phyloP scores from a whole-genome alignment of 192 early-diverging fungal species.

The Coemansia asiatica region DNA sequence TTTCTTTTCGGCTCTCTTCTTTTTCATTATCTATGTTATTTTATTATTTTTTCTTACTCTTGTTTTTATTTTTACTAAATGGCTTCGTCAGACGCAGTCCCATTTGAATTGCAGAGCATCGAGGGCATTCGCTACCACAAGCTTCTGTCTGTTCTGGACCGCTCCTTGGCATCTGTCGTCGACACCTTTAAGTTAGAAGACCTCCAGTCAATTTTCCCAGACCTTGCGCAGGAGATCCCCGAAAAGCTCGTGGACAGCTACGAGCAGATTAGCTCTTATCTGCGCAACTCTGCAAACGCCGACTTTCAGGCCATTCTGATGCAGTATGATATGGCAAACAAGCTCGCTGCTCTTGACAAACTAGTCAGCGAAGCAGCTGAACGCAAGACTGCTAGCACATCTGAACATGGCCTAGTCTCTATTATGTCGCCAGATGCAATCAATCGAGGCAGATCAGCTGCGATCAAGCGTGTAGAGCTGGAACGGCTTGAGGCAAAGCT shows the following conservation, averaged over 20 bases:
- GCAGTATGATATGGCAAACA: conserved; percentile 51
- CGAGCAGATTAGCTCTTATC: conserved; percentile 51
- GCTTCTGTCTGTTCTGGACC: conserved; percentile 48
- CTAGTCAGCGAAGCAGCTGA: conserved; percentile 39
- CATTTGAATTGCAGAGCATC: conserved; percentile 1
- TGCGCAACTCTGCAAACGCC: conserved; percentile 48
- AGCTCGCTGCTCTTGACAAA: conserved; percentile 36
- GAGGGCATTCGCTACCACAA: conserved; percentile 53
- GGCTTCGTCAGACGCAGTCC: not conserved
- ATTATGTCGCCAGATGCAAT: conserved; percentile 41
- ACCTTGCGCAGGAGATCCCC: conserved; percentile 47
- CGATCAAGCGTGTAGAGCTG: conserved; percentile 45
- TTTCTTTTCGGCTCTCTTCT: not conserved
- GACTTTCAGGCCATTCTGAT: conserved; percentile 54
- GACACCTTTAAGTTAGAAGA: conserved; percentile 45
- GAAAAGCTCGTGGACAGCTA: conserved; percentile 48
- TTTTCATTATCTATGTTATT: not conserved
- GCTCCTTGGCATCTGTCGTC: conserved; percentile 50
- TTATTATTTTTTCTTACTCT: not conserved
- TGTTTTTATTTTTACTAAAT: not conserved
- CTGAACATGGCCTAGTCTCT: conserved; percentile 17
- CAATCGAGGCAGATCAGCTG: conserved; percentile 37
- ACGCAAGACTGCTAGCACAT: conserved; percentile 16
- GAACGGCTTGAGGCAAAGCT: conserved; percentile 30
- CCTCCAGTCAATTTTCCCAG: conserved; percentile 36